Evolutionary conservation across 192 early-diverging fungal species (phyloP).

Genomic region (Podila horticola): DNA sequence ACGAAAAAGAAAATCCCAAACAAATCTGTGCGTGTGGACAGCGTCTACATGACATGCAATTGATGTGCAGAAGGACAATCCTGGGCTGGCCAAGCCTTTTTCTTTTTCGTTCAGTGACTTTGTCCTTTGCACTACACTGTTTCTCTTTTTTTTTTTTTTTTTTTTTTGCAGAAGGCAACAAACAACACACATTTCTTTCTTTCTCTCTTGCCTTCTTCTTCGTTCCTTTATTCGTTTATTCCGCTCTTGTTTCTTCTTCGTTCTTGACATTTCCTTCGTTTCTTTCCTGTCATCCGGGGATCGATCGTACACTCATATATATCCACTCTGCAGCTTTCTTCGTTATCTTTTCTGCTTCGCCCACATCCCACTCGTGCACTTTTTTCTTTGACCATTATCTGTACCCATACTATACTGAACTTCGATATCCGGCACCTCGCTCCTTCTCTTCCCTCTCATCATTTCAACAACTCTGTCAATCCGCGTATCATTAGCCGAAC

Average conservation of each 20-base stretch:
- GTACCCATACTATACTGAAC: neutral
- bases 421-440: too few species aligned
- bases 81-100: too few species aligned
- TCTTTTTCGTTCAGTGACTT: too few species aligned
- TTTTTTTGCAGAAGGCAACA: neutral
- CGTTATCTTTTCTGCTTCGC: neutral
- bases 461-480: neutral
- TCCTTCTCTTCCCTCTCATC: neutral
- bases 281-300: too few species aligned
- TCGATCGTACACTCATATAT: neutral
- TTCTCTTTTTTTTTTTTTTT: too few species aligned
- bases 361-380: neutral
- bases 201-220: neutral
- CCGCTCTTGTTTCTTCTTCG: neutral
- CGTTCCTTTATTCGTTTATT: neutral
- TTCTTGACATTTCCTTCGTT: too few species aligned
- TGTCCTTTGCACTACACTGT: too few species aligned
- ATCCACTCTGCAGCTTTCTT: neutral
- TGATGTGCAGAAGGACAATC: too few species aligned
- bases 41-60: too few species aligned
- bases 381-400: neutral
- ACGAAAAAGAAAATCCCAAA: too few species aligned
- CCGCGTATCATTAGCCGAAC: too few species aligned
- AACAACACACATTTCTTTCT: conserved; percentile 1
- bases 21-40: too few species aligned